Base-by-base conservation (phyloP, 2,329 filamentous ascomycete species). In the Cucurbitaria berberidis region DNA sequence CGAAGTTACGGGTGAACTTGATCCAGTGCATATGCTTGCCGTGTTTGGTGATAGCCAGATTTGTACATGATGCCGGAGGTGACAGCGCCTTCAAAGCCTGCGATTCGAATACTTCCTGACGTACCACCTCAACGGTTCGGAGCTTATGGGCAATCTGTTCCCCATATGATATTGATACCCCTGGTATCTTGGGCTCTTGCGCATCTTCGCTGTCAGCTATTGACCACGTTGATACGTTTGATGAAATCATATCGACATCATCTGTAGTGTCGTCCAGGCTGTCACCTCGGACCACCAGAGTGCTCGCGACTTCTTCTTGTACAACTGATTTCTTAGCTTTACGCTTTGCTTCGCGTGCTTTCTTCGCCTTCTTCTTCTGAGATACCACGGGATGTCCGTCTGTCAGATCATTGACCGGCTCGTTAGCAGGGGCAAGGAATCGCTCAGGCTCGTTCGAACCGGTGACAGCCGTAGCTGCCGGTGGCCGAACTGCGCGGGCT, bases 281-380 rank as follows among this genome's bases (percentile, higher is more conserved):
- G 29, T 45, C 32, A 19, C 16, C 15, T 11, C 10, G 22, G 19
- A 18, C 16, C 3, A 35, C 11, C 15, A 32, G 19, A 11, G 24
- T 9, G 36, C 21, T 13, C 26, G 38, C 36, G 5, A 15, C 11
- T 11, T 47, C 39, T 13, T 53, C 54, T 30, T 42, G 10, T 1
- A 36, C 44, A 15, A 38, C 30, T 3, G 47, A 16, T 48, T 64
- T 65, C 45, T 63, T 68, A 27, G 56, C 57, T 35, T 69, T 72
- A 11, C 60, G 62, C 35, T 60, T 57, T 5, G 53, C 39, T 46
- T 58, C 57, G 19, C 57, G 59, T 36, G 44, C 32, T 29, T 60
- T 58, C 53, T 70, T 72, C 36, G 67, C 66, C 15, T 55, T 54
- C 53, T 64, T 69, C 51, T 63, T 69, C 38, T 64, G 57, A 13